These are phyloP conservation scores for Cornus controversa DNA, from an alignment of 148 eudicot genomes.

Conservation along the genomic window DNA sequence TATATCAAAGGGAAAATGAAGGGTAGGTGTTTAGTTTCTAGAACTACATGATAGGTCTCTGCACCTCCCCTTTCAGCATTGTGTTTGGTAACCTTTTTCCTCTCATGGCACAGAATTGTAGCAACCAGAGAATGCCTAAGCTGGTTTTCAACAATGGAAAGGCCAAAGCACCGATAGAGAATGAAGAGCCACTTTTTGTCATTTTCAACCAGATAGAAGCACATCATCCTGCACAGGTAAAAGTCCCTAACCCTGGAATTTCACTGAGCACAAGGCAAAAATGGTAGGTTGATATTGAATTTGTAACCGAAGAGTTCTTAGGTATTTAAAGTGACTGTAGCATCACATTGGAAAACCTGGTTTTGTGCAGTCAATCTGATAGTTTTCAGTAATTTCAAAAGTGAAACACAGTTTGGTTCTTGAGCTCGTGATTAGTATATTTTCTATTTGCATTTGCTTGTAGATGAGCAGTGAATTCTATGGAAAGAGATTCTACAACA, in stretches of 20 bases:
- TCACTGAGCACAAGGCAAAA: not conserved
- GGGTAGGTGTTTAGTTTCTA: too few species aligned
- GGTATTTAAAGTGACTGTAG: not conserved
- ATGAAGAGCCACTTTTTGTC: not conserved
- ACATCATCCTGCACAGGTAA: not conserved
- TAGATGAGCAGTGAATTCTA: not conserved
- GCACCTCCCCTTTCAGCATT: too few species aligned
- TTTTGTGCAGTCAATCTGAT: not conserved
- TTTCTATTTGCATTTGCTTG: not conserved
- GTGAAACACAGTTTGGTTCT: not conserved
- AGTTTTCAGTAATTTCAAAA: not conserved
- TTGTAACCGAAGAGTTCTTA: not conserved
- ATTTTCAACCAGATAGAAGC: too few species aligned
- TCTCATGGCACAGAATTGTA: conserved; percentile 37
- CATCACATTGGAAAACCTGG: not conserved
- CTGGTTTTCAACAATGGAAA: conserved; percentile 11
- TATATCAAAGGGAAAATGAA: too few species aligned
- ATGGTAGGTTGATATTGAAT: not conserved
- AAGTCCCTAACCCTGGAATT: not conserved
- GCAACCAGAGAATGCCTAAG: conserved; percentile 47
- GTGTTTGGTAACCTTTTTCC: not conserved
- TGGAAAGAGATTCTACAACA: not conserved
- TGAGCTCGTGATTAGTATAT: not conserved
- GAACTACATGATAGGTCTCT: too few species aligned
- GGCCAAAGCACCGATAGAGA: conserved; percentile 4